Evolutionary conservation across 306 rosid species (phyloP), one percentile per base, ranked within the genome.

Genomic region (Cicer chorassanicum): DNA sequence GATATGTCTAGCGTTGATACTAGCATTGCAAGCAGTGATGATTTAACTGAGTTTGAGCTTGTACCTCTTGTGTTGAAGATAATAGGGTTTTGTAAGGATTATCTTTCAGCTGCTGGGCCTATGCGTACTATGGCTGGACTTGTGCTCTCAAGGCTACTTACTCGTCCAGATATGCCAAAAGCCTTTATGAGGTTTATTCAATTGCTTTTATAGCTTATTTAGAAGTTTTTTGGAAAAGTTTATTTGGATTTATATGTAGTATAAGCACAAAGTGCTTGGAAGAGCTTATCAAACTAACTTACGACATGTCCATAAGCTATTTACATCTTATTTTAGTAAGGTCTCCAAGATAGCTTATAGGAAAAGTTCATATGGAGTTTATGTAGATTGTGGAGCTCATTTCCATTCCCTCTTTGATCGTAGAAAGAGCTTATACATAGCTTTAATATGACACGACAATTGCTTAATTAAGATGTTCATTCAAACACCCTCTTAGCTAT

Each of bases 141-240:
- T 51, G 83, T 94, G 54, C 95, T 94, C 73, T 88, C 97, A 0
- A 88, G 81, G 87, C 96, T 94, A 82, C 84, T 94, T 67, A 91
- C 98, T 36, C 96, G 98, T 53, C 98, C 96, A 5, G 98, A 94
- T 81, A 91, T 94, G 98, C 91, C 97, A 16, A 91, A 78, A 87
- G 97, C 93, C 76, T 90, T 90, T 81, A 76, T 68, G 55, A 94
- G 97, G 96, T 65, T 65, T 43, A 16, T 18, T 18, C 51, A 16
- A 42, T 42, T 65, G 43, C 70, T 42, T 42, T 65, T 42, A 41
- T 65, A 41, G 53, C 9, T 42, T 65, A 6, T 11, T 65, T 65
- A 65, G 38, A 64, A 18, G 5, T 18, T 9, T 9, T 16, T 65
- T 42, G 9, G 6, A 18, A 65, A 14, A 65, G 16, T 65, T 65